Conservation (phyloP, 257 asterid species). For the Vinca minor region DNA sequence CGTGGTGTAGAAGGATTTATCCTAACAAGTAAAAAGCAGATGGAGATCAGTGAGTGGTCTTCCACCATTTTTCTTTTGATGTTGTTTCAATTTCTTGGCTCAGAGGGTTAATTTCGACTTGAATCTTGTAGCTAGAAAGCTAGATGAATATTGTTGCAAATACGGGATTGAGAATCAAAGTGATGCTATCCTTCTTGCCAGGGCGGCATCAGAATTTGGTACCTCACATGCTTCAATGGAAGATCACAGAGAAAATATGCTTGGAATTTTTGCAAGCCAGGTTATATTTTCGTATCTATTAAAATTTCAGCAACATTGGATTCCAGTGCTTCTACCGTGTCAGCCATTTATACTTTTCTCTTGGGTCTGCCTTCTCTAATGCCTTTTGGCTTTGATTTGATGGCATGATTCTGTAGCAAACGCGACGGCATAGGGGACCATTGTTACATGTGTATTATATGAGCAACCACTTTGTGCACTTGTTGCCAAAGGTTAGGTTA, state of each 20-base stretch:
- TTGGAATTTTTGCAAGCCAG: slow-evolving; percentile 69
- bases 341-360: neutral
- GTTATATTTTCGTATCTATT: slow-evolving; percentile 24
- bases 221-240: slow-evolving; percentile 78
- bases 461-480: no score
- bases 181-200: slow-evolving; percentile 51
- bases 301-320: neutral
- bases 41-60: slow-evolving; percentile 61
- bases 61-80: slow-evolving; percentile 12
- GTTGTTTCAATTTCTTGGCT: slow-evolving; percentile 16
- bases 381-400: no score
- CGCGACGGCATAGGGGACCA: no score
- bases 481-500: no score
- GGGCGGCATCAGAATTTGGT: slow-evolving; percentile 60
- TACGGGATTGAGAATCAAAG: slow-evolving; percentile 79
- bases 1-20: slow-evolving; percentile 79
- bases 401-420: no score
- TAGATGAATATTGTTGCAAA: slow-evolving; percentile 88
- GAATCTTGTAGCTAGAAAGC: slow-evolving; percentile 54
- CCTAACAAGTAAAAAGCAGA: slow-evolving; percentile 66
- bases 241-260: slow-evolving; percentile 79
- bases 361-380: no score
- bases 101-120: slow-evolving; percentile 21
- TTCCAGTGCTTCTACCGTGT: neutral
- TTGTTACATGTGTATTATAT: no score